A percentile compares a stretch with the other conserved stretches of the same genome.
Conservation (phyloP, 345 rosid genomes). For the Schrenkiella parvula region DNA sequence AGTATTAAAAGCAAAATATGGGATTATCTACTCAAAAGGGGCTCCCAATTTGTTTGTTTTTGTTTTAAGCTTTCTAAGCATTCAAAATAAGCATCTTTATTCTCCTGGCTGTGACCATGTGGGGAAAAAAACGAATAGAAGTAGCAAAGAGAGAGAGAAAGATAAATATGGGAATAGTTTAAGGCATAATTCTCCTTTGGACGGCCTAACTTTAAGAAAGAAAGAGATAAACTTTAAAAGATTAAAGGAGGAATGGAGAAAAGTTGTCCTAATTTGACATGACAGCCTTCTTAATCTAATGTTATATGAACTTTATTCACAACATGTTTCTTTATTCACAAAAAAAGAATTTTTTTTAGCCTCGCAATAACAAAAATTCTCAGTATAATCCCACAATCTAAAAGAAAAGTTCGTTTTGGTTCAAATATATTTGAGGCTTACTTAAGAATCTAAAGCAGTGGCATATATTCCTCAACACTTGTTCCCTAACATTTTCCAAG, state of each 20-base stretch:
- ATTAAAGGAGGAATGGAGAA: constrained; percentile 31
- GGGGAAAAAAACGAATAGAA: constrained; percentile 23
- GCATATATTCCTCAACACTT: constrained; percentile 22
- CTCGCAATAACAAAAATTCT: constrained; percentile 2
- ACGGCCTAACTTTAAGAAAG: constrained; percentile 32
- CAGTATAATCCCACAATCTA: constrained; percentile 7
- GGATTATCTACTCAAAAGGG: constrained; percentile 24
- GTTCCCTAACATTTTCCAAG: constrained; percentile 11
- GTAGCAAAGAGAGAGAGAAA: constrained; percentile 15
- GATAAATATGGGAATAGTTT: constrained; percentile 20
- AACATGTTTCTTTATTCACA: constrained; percentile 24
- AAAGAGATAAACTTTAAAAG: constrained; percentile 27
- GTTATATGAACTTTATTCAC: constrained; percentile 19
- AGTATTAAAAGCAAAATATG: constrained; percentile 14
- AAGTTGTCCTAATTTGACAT: constrained; percentile 39
- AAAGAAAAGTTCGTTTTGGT: constrained; percentile 25
- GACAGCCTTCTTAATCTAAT: constrained; percentile 34
- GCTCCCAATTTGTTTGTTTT: neutral
- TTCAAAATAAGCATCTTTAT: constrained; percentile 33
- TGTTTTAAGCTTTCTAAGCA: constrained; percentile 6
- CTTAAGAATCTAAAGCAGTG: constrained; percentile 18
- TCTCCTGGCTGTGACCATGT: constrained; percentile 32
- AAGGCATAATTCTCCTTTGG: constrained; percentile 30
- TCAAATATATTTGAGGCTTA: constrained; percentile 13
- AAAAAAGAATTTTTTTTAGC: neutral